These are phyloP conservation scores for Cercospora sp. DNA, from an alignment of 2,329 filamentous ascomycete species.

Conservation along the genomic window DNA sequence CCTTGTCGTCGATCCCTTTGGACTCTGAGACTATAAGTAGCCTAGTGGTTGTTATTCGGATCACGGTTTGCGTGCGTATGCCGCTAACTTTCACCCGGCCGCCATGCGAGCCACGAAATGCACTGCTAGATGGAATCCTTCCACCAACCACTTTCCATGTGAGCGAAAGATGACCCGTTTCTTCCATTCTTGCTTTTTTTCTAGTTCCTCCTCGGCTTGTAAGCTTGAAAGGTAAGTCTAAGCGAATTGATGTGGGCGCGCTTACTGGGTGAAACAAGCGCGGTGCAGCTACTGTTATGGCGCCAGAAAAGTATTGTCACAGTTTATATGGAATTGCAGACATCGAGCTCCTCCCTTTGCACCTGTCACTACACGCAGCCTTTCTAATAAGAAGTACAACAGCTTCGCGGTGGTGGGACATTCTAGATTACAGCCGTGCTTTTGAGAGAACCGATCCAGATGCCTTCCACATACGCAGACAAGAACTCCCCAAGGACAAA, in stretches of 20 bases:
- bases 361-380: neutral
- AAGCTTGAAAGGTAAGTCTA: neutral
- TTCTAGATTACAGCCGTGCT: conserved; percentile 8
- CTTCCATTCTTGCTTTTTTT: neutral
- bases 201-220: neutral
- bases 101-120: neutral
- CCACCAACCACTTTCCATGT: neutral
- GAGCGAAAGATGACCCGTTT: neutral
- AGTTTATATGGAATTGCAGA: neutral
- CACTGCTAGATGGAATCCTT: neutral
- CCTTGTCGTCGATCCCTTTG: neutral
- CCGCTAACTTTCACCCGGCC: neutral
- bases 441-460: conserved; percentile 1
- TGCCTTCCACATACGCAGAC: conserved; percentile 3
- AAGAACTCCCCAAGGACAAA: conserved; percentile 1
- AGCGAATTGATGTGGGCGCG: neutral
- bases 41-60: neutral
- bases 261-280: conserved; percentile 2
- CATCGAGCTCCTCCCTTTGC: neutral
- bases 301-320: conserved; percentile 1
- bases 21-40: neutral
- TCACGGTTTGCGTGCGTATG: neutral
- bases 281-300: neutral
- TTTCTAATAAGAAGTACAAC: conserved; percentile 1
- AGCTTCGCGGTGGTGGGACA: neutral